phyloP scores from a whole-genome alignment of 73 alveolate genomes.

The Tetrahymena borealis region DNA sequence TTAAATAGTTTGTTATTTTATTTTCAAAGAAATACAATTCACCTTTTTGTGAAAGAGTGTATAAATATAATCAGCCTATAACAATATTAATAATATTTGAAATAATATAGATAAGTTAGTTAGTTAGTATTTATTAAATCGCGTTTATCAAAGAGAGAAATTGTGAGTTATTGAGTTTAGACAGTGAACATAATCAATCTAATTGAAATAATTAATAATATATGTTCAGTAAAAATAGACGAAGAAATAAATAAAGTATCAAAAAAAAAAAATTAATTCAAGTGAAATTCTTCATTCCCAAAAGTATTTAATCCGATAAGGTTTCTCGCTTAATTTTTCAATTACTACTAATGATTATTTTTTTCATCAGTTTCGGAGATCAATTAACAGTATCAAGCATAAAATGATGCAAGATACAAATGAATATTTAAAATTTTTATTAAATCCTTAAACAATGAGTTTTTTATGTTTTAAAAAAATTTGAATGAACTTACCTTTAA shows the following conservation, averaged over 20 bases:
- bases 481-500: not conserved
- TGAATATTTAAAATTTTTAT: not conserved
- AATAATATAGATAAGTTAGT: not conserved
- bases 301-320: not conserved
- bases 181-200: not conserved
- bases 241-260: not conserved
- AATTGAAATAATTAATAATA: not conserved
- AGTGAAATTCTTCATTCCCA: not conserved
- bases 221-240: not conserved
- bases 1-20: not conserved
- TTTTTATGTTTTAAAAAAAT: not conserved
- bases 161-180: too few species aligned
- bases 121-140: not conserved
- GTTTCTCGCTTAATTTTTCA: not conserved
- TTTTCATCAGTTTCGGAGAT: too few species aligned
- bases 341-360: too few species aligned
- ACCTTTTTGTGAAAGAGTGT: not conserved
- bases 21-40: not conserved
- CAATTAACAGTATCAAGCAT: too few species aligned
- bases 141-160: not conserved
- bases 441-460: not conserved
- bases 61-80: not conserved
- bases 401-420: not conserved
- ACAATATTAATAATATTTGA: not conserved
- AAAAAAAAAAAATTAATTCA: not conserved